Conservation (phyloP, 1,284 basidiomycete species). For the Puccinia horiana region DNA sequence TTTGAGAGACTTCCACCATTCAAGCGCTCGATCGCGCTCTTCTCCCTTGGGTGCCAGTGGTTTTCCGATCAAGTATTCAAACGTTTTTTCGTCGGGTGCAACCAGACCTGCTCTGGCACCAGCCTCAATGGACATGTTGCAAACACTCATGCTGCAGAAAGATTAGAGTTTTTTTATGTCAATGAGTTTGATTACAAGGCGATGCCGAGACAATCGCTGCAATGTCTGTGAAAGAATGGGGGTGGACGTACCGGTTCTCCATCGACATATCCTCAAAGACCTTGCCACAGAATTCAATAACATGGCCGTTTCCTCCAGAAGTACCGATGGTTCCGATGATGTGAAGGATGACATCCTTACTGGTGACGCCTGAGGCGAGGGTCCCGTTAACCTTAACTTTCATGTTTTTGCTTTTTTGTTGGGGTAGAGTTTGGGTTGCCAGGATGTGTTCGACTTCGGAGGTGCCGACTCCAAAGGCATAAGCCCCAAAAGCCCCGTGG, state of each 20-base stretch:
- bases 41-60: slow-evolving; percentile 81
- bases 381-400: slow-evolving; percentile 84
- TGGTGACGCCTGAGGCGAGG: slow-evolving; percentile 81
- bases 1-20: slow-evolving; percentile 83
- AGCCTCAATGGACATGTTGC: slow-evolving; percentile 97
- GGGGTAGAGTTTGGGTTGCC: slow-evolving; percentile 88
- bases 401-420: slow-evolving; percentile 95
- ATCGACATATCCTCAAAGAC: slow-evolving; percentile 88
- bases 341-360: slow-evolving; percentile 91
- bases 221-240: not conserved
- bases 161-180: not conserved
- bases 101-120: slow-evolving; percentile 95
- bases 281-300: slow-evolving; percentile 90
- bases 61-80: slow-evolving; percentile 79
- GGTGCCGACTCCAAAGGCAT: slow-evolving; percentile 94
- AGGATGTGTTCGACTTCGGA: slow-evolving; percentile 97
- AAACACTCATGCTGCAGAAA: slow-evolving; percentile 76
- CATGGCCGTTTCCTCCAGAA: slow-evolving; percentile 86
- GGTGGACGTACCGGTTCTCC: slow-evolving; percentile 67
- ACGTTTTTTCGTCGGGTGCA: slow-evolving; percentile 88
- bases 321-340: slow-evolving; percentile 93
- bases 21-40: slow-evolving; percentile 82
- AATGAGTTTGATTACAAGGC: no score
- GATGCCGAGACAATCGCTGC: no score
- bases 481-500: slow-evolving; percentile 91